phyloP scores from a whole-genome alignment of 1,284 basidiomycete genomes.

The Ganoderma lucidum region DNA sequence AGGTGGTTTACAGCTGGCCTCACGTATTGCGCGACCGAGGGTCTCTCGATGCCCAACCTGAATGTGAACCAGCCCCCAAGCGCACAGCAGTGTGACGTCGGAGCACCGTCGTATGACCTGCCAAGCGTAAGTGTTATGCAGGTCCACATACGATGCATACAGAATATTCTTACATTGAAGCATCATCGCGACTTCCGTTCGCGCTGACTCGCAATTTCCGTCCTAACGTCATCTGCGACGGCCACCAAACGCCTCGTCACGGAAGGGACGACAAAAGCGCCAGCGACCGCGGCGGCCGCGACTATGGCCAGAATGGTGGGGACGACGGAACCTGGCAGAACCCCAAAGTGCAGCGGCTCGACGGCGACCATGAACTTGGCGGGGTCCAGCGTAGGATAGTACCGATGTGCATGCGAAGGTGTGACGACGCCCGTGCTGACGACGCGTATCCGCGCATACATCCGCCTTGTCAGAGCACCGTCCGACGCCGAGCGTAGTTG shows the following conservation, averaged over 20 bases:
- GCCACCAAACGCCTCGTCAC: constrained; percentile 22
- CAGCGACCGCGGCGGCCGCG: constrained; percentile 23
- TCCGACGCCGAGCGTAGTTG: neutral
- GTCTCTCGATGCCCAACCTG: too few relatives aligned
- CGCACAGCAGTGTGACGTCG: too few relatives aligned
- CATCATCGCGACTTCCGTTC: constrained; percentile 3
- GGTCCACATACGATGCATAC: too few relatives aligned
- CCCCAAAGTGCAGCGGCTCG: constrained; percentile 66
- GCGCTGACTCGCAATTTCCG: constrained; percentile 14
- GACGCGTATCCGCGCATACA: constrained; percentile 63
- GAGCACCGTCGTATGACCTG: too few relatives aligned
- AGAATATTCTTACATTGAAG: too few relatives aligned
- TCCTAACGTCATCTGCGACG: constrained; percentile 28
- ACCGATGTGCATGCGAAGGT: constrained; percentile 36
- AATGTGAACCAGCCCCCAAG: too few relatives aligned
- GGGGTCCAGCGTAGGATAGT: constrained; percentile 21
- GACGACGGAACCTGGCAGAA: constrained; percentile 62
- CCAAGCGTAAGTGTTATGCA: too few relatives aligned
- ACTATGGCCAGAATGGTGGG: constrained; percentile 43
- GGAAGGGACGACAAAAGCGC: constrained; percentile 30
- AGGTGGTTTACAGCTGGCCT: neutral
- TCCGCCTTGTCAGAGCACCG: constrained; percentile 45
- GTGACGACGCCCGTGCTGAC: constrained; percentile 59
- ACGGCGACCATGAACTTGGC: constrained; percentile 61
- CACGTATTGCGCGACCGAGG: neutral